Evolutionary conservation across 202 grass and related monocot species (phyloP).

Genomic region (Carex sylvatica): DNA sequence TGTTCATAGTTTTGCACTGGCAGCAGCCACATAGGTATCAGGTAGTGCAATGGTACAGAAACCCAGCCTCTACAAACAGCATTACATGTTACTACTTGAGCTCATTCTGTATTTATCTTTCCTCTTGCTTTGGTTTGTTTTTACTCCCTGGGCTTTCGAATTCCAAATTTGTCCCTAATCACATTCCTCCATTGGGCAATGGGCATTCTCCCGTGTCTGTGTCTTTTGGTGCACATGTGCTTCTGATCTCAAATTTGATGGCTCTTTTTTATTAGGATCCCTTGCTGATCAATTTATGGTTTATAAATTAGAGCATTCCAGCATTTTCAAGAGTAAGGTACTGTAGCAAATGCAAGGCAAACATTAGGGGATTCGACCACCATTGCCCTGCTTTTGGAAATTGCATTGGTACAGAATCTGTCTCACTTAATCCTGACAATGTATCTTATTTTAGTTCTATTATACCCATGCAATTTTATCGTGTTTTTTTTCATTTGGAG

Average conservation of each 20-base stretch:
- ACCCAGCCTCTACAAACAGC: background rate
- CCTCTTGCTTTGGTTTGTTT: background rate
- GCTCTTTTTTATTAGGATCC: background rate
- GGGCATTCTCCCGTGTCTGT: background rate
- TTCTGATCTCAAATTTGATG: background rate
- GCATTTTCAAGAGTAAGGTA: slow-evolving; percentile 68
- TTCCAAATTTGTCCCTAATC: background rate
- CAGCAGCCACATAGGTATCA: background rate
- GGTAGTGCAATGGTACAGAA: background rate
- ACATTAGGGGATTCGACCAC: slow-evolving; percentile 81
- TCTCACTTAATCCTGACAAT: background rate
- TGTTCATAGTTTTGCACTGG: background rate
- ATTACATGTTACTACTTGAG: background rate
- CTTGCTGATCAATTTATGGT: slow-evolving; percentile 17
- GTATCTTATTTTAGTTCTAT: background rate
- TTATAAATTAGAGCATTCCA: slow-evolving; percentile 58
- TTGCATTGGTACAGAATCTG: slow-evolving; percentile 74
- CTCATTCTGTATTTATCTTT: background rate
- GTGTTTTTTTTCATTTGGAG: background rate
- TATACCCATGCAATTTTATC: background rate
- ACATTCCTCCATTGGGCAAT: background rate
- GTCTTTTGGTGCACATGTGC: no score
- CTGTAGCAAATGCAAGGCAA: slow-evolving; percentile 72
- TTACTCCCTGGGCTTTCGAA: background rate
- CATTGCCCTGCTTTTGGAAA: slow-evolving; percentile 95